Percentiles rank a stretch among this genome's conserved stretches.
These are phyloP conservation scores for Backusella psychrophila DNA, from an alignment of 192 early-diverging fungal species.

Conservation along the genomic window DNA sequence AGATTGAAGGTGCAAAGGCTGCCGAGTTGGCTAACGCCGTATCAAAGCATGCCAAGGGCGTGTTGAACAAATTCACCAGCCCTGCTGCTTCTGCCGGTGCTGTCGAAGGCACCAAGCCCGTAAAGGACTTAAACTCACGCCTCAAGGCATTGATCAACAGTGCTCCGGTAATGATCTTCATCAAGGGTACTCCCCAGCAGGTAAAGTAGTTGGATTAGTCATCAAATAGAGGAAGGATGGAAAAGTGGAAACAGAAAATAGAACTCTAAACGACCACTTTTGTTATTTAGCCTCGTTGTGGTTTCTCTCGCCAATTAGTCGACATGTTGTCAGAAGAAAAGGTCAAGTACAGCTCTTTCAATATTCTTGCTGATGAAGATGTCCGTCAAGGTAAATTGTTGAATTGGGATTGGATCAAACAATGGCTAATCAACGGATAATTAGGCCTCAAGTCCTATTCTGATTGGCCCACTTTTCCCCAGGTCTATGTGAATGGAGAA, in stretches of 20 bases:
- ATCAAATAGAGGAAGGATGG: not conserved
- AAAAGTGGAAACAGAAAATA: not conserved
- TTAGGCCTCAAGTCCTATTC: constrained; percentile 30
- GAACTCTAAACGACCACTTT: constrained; percentile 22
- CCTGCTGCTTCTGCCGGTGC: constrained; percentile 34
- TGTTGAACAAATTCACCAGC: constrained; percentile 28
- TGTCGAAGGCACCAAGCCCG: constrained; percentile 21
- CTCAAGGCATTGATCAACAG: constrained; percentile 68
- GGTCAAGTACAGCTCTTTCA: constrained; percentile 80
- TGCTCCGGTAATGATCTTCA: constrained; percentile 88
- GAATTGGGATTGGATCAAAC: not conserved
- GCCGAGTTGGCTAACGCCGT: constrained; percentile 71
- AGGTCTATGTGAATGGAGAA: constrained; percentile 94
- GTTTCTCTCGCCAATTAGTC: constrained; percentile 83
- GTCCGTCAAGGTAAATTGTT: constrained; percentile 74
- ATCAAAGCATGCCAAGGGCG: constrained; percentile 59
- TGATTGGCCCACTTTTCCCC: constrained; percentile 95
- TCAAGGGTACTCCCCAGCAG: constrained; percentile 80
- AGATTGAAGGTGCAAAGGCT: constrained; percentile 88
- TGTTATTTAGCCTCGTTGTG: constrained; percentile 75
- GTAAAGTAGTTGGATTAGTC: constrained; percentile 8
- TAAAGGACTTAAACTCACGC: constrained; percentile 62
- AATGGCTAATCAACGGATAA: not conserved
- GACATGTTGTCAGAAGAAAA: constrained; percentile 75
- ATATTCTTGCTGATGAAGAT: constrained; percentile 89